These are phyloP conservation scores for Eucalyptus tenuipes DNA, from an alignment of 345 rosid species.

Conservation along the genomic window DNA sequence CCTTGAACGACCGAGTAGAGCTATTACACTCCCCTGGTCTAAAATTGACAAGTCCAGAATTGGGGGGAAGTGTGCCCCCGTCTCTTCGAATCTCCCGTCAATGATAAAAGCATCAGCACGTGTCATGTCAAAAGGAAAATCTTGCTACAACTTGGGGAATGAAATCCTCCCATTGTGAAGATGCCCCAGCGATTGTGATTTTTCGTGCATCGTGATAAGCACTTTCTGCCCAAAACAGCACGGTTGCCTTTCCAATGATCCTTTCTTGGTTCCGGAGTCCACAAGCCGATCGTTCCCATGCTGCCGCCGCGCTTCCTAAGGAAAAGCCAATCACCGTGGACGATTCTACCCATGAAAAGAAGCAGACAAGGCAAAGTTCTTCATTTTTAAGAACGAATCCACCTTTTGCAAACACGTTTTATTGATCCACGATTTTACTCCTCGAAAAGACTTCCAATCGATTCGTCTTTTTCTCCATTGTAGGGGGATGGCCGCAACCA, in stretches of 20 bases:
- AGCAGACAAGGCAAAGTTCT: neutral
- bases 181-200: neutral
- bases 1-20: neutral
- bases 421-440: neutral
- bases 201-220: neutral
- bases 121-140: neutral
- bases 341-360: neutral
- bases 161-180: neutral
- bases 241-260: neutral
- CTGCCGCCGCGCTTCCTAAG: neutral
- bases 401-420: neutral
- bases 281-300: neutral
- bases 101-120: neutral
- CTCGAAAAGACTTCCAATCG: neutral
- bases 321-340: neutral
- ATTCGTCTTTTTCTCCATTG: neutral
- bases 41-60: neutral
- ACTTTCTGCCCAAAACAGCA: neutral
- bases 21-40: neutral
- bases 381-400: neutral
- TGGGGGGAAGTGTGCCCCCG: neutral
- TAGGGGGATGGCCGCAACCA: neutral
- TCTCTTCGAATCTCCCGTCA: neutral
- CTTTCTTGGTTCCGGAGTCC: neutral
- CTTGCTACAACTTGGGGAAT: neutral